Conservation (phyloP, 1,284 basidiomycete species). For the Leccinum variabile region DNA sequence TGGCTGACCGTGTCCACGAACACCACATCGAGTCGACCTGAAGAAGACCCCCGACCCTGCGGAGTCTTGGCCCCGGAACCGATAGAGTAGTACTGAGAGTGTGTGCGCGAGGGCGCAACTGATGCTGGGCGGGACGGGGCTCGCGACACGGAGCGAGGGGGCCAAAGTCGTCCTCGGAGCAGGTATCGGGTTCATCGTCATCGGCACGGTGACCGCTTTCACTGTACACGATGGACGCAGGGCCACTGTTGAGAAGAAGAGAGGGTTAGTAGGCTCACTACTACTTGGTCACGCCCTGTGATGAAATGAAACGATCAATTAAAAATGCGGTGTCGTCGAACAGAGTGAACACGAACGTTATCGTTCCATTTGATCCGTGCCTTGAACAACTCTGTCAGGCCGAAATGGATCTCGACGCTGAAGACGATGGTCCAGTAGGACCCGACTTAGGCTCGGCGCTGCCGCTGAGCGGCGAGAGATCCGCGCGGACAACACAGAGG, state of each 20-base stretch:
- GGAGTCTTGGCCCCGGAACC: constrained; percentile 33
- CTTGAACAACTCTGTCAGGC: constrained; percentile 76
- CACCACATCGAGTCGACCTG: constrained; percentile 22
- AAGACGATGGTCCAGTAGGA: constrained; percentile 78
- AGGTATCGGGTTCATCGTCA: constrained; percentile 62
- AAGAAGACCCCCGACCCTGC: constrained; percentile 16
- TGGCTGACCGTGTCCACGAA: constrained; percentile 27
- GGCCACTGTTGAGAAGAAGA: constrained; percentile 49
- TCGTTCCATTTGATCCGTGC: constrained; percentile 80
- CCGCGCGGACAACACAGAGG: constrained; percentile 72
- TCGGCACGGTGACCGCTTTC: constrained; percentile 71
- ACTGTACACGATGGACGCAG: constrained; percentile 75
- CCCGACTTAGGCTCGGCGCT: constrained; percentile 67
- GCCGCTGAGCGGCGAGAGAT: constrained; percentile 65
- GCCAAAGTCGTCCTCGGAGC: constrained; percentile 52
- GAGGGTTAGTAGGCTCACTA: constrained; percentile 34
- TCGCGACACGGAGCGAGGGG: constrained; percentile 31
- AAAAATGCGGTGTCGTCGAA: constrained; percentile 3
- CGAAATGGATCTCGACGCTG: constrained; percentile 79
- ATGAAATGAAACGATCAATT: constrained; percentile 9
- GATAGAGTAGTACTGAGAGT: constrained; percentile 32
- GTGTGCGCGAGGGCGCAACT: constrained; percentile 32
- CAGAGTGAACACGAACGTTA: constrained; percentile 46
- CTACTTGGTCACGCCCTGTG: constrained; percentile 63
- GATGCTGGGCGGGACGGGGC: constrained; percentile 31